phyloP scores from a whole-genome alignment of 805 yeast species.

The Yamadazyma paraphyllophila region DNA sequence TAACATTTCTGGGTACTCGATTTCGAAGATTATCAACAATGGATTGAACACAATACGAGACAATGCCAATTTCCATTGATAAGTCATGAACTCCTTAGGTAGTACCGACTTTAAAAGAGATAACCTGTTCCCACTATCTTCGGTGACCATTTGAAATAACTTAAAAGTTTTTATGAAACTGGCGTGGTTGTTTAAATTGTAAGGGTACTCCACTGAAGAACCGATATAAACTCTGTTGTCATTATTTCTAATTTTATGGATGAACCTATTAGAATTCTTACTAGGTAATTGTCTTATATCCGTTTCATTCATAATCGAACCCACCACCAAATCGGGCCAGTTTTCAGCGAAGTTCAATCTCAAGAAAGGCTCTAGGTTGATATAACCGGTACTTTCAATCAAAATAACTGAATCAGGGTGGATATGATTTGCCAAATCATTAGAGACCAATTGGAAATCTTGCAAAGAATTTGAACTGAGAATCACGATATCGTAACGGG shows the following conservation, averaged over 20 bases:
- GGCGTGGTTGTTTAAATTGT: constrained; percentile 12
- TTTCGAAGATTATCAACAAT: constrained; percentile 69
- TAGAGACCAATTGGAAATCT: constrained; percentile 33
- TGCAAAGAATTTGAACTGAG: constrained; percentile 36
- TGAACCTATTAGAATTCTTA: constrained; percentile 20
- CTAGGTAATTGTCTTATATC: constrained; percentile 45
- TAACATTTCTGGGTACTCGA: constrained; percentile 58
- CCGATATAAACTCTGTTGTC: constrained; percentile 48
- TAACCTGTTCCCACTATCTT: constrained; percentile 34
- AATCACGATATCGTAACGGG: constrained; percentile 34
- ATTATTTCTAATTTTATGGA: constrained; percentile 34
- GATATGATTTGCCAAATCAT: constrained; percentile 24
- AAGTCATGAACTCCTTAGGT: constrained; percentile 59
- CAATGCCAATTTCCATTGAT: constrained; percentile 84
- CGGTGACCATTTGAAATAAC: constrained; percentile 33
- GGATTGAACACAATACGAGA: constrained; percentile 80
- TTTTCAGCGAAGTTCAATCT: constrained; percentile 39
- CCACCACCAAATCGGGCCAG: constrained; percentile 29
- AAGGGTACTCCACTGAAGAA: constrained; percentile 14
- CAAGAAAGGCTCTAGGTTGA: constrained; percentile 70
- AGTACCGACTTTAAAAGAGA: constrained; percentile 50
- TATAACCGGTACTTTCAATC: constrained; percentile 69
- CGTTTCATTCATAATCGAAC: constrained; percentile 61
- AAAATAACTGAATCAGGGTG: constrained; percentile 48
- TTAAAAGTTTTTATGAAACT: constrained; percentile 22